Evolutionary conservation across 2,329 filamentous ascomycete genomes (phyloP), one percentile per base, ranked within the genome.

Genomic region (Paecilomyces sp.): DNA sequence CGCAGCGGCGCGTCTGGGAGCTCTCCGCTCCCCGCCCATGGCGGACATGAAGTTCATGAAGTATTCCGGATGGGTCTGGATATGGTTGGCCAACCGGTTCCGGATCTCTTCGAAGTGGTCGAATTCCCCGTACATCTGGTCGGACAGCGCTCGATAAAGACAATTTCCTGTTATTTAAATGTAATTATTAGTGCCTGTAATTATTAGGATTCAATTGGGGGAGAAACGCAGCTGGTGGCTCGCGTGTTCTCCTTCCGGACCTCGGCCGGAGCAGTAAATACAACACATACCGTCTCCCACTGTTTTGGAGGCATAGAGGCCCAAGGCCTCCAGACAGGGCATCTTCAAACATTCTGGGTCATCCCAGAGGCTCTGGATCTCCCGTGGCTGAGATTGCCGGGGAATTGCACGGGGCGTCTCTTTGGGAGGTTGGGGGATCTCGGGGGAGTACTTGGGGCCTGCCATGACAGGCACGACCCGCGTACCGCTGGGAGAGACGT

Each of bases 131-230:
- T 85, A 87, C 57, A 89, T 72, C 76, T 89, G 85, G 70, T 88
- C 85, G 63, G 84, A 86, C 47, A 88, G 78, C 62, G 85, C 85
- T 72, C 86, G 85, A 76, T 88, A 89, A 41, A 89, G 81, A 72
- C 87, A 89, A 75, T 88, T 88, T 65, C 86, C 87, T 88, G 65
- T 5, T 13, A 30, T 30, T 2, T 7, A 53, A 7, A 7, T 13
- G 24, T 1, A 30, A 11, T 28, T 53, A 30, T 53, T 24, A 53
- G 51, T 30, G 2, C 28, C 28, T 13, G 51, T 24, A 6, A 28
- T 12, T 11, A 28, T 53, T 30, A 28, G 51, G 15, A 28, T 13
- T 28, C 24, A 30, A 53, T 53, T 30, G 51, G 51, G 11, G 51
- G 51, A 9, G 28, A 11, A 15, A 4, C 28, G 51, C 5, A 53